phyloP scores from a whole-genome alignment of 495 filamentous ascomycete species.

The Xylaria telfairii region DNA sequence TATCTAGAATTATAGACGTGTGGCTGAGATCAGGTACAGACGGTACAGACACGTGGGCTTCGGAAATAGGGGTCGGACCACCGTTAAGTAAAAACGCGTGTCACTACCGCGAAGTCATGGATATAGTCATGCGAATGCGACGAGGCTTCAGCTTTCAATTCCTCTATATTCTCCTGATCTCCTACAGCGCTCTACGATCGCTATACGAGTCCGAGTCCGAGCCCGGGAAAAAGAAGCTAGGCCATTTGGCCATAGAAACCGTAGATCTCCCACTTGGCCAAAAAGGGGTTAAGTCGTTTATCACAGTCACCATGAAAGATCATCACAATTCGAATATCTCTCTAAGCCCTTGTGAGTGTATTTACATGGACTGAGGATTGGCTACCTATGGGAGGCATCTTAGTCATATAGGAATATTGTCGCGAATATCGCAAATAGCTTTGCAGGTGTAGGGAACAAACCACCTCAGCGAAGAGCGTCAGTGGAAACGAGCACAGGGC shows the following conservation, averaged over 20 bases:
- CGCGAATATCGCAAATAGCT: background rate
- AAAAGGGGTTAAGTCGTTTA: no score
- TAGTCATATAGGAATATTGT: background rate
- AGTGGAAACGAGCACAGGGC: background rate
- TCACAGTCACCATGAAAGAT: no score
- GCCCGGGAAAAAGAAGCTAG: no score
- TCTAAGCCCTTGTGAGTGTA: no score
- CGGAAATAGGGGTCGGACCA: background rate
- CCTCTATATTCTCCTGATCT: no score
- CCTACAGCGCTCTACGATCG: no score
- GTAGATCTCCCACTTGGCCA: no score
- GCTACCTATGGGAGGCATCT: background rate
- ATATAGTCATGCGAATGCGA: background rate
- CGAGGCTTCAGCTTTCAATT: no score
- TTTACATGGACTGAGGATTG: background rate
- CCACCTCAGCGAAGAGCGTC: background rate
- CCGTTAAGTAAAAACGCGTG: background rate
- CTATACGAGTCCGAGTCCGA: no score
- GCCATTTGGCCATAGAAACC: no score
- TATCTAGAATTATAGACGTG: background rate
- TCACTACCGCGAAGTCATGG: no score
- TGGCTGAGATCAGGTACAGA: background rate
- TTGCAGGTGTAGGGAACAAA: background rate
- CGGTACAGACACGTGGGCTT: background rate
- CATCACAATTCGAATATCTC: no score